Percentiles rank a stretch among this genome's conserved stretches.
Conservation (phyloP, 1,284 basidiomycete genomes). For the Sphaerobolus stellatus region DNA sequence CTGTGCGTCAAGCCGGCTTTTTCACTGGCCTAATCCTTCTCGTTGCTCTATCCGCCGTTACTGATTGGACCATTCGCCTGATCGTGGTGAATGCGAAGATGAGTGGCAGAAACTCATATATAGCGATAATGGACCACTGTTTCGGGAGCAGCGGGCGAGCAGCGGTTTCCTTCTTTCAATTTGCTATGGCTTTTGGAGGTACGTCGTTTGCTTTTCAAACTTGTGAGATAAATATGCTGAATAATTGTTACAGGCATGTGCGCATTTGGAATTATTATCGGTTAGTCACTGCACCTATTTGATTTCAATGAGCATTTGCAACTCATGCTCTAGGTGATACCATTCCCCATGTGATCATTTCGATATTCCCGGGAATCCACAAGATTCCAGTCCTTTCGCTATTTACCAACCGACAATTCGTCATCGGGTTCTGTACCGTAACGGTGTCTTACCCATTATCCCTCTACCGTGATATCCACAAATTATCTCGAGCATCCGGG, state of each 20-base stretch:
- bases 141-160: conserved; percentile 88
- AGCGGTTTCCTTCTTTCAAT: conserved; percentile 96
- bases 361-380: conserved; percentile 76
- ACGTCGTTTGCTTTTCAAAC: conserved; percentile 28
- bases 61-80: conserved; percentile 98
- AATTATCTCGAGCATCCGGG: conserved; percentile 88
- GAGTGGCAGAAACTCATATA: conserved; percentile 89
- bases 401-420: conserved; percentile 83
- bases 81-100: conserved; percentile 96
- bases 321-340: conserved; percentile 71
- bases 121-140: conserved; percentile 94
- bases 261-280: conserved; percentile 92
- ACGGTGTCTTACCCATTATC: conserved; percentile 93
- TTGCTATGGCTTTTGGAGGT: conserved; percentile 96
- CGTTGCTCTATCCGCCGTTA: conserved; percentile 77
- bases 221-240: conserved; percentile 3
- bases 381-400: conserved; percentile 71
- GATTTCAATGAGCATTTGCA: conserved; percentile 27
- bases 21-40: conserved; percentile 83
- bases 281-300: conserved; percentile 27
- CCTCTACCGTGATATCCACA: conserved; percentile 96
- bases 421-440: conserved; percentile 83
- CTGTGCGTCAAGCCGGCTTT: conserved; percentile 90
- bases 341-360: conserved; percentile 91
- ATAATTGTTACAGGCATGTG: conserved; percentile 73